These are phyloP conservation scores for Penicillium flavigenum DNA, from an alignment of 495 filamentous ascomycete genomes.

Conservation along the genomic window DNA sequence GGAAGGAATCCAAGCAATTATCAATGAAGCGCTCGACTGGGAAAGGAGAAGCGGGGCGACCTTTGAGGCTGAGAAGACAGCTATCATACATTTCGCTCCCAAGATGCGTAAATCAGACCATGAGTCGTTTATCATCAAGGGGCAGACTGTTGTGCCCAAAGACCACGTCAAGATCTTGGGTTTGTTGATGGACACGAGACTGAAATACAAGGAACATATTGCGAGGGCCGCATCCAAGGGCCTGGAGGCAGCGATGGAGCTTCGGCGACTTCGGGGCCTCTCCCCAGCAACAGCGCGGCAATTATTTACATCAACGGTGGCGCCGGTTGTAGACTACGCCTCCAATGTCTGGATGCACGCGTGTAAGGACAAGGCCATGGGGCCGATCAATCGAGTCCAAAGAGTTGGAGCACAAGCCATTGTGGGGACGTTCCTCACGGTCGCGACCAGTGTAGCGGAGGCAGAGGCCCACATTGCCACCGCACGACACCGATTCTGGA, in stretches of 20 bases:
- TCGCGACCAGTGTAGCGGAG: conserved; percentile 9
- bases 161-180: conserved; percentile 17
- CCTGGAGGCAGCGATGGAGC: no score
- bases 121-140: conserved; percentile 18
- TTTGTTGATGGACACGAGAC: not conserved
- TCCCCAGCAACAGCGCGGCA: no score
- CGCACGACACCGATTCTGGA: not conserved
- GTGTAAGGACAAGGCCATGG: conserved; percentile 14
- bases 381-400: not conserved
- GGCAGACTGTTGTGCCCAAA: conserved; percentile 17
- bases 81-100: conserved; percentile 9
- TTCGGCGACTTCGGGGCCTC: no score
- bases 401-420: not conserved
- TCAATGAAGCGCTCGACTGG: no score
- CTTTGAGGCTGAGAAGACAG: not conserved
- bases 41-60: not conserved
- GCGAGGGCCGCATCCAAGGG: no score
- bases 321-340: no score
- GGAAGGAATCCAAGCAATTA: no score
- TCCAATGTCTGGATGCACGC: no score
- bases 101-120: conserved; percentile 12
- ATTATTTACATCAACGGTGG: no score
- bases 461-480: not conserved
- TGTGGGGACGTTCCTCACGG: not conserved
- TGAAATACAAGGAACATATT: no score